phyloP scores from a whole-genome alignment of 2,329 filamentous ascomycete species.

The Amesomyces nigricolor region DNA sequence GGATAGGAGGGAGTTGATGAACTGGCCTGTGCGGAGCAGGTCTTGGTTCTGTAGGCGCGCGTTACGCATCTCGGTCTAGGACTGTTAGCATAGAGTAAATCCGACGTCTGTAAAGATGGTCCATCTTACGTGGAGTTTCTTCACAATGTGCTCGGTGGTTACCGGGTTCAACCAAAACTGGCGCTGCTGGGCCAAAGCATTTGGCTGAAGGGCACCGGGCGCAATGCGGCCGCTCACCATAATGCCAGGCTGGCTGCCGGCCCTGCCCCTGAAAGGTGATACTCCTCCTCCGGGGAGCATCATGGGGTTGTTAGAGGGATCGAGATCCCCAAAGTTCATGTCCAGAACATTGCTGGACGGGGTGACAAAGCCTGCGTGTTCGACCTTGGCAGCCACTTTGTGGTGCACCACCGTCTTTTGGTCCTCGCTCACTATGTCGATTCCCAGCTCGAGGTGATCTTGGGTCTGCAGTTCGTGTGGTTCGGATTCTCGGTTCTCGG shows the following conservation, averaged over 20 bases:
- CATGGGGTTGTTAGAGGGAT: constrained; percentile 69
- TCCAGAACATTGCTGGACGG: constrained; percentile 73
- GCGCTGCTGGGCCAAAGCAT: constrained; percentile 64
- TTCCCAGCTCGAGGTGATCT: constrained; percentile 89
- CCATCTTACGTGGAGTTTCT: constrained; percentile 67
- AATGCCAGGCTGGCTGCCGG: constrained; percentile 61
- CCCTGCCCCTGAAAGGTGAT: constrained; percentile 61
- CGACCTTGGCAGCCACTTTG: constrained; percentile 94
- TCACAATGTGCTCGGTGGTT: constrained; percentile 91
- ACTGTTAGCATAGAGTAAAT: constrained; percentile 13
- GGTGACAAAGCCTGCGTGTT: constrained; percentile 81
- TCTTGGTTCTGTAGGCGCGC: constrained; percentile 85
- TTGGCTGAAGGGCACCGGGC: constrained; percentile 48
- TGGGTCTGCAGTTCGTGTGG: constrained; percentile 87
- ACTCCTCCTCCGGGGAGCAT: constrained; percentile 64
- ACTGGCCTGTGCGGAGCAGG: constrained; percentile 73
- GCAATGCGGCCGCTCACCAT: constrained; percentile 57
- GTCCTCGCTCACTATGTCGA: constrained; percentile 97
- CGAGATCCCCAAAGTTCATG: constrained; percentile 87
- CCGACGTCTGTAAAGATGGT: background rate
- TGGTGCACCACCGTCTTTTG: constrained; percentile 98
- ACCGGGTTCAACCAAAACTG: constrained; percentile 85
- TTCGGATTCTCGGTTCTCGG: constrained; percentile 92
- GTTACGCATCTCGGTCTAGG: constrained; percentile 79
- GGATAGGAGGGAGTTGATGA: constrained; percentile 69